Base-by-base conservation (phyloP, 164 flowering plant genomes). In the Aristolochia contorta region DNA sequence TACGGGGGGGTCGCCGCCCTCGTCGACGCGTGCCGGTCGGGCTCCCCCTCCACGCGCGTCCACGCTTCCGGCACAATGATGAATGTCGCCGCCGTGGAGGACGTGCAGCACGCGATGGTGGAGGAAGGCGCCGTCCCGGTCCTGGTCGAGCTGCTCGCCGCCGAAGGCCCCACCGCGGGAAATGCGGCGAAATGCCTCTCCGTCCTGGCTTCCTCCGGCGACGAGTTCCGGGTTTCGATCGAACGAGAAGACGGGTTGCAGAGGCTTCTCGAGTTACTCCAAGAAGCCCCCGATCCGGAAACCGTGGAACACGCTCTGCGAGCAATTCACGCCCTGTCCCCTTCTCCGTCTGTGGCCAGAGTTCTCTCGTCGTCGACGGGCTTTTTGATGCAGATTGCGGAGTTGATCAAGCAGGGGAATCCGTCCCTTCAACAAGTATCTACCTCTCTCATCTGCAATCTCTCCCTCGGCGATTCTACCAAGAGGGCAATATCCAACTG, bases 61-160 rank as follows among this genome's bases (percentile, higher is more conserved):
- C 74, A 72, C 41, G 76, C 88, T 0, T 80, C 70, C 3, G 94
- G 94, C 0, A 85, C 90, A 0, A 57, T 89, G 43, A 69, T 65
- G 62, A 89, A 89, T 49, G 77, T 80, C 1, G 75, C 83, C 0
- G 43, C 62, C 0, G 77, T 81, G 16, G 88, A 82, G 33, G 94
- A 89, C 22, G 64, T 80, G 20, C 63, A 80, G 48, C 33, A 49
- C 24, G 54, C 82, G 5, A 56, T 89, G 20, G 82, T 62, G 3
- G 91, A 89, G 58, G 94, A 85, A 73, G 87, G 84, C 0, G 86
- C 76, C 0, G 69, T 87, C 4, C 74, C 86, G 1, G 79, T 81
- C 22, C 54, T 89, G 5, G 56, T 87, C 22, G 76, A 74, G 21
- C 59, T 85, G 9, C 66, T 89, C 23, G 67, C 54, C 37, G 79